A percentile compares a stretch with the other conserved stretches of the same genome.
phyloP scores from a whole-genome alignment of 1,284 basidiomycete genomes.

The Fomitopsis pinicola region DNA sequence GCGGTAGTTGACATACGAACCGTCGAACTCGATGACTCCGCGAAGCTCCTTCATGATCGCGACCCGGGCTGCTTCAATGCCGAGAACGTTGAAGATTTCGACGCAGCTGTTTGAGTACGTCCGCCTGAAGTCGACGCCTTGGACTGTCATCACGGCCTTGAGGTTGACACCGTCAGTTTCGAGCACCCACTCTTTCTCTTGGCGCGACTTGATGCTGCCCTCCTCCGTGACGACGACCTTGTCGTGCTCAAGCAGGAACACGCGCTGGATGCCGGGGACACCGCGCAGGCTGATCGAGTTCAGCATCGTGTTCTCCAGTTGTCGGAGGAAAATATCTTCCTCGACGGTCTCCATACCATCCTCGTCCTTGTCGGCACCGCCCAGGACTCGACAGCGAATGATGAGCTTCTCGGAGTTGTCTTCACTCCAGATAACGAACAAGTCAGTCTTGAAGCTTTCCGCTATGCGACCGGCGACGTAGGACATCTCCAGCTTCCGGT shows the following conservation, averaged over 20 bases:
- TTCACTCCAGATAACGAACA: conserved; percentile 99
- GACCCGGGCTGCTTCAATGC: conserved; percentile 95
- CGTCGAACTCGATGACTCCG: conserved; percentile 97
- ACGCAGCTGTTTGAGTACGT: conserved; percentile 98
- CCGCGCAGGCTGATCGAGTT: conserved; percentile 95
- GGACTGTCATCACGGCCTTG: conserved; percentile 91
- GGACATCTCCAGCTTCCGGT: conserved; percentile 94
- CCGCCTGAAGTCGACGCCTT: conserved; percentile 89
- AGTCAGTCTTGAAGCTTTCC: conserved; percentile 92
- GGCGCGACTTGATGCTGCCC: conserved; percentile 56
- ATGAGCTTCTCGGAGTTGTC: conserved; percentile 98
- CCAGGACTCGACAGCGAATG: conserved; percentile 93
- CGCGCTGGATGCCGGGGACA: conserved; percentile 87
- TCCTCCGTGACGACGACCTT: conserved; percentile 67
- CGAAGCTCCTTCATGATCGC: conserved; percentile 93
- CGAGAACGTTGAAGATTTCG: conserved; percentile 94
- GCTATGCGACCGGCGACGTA: conserved; percentile 94
- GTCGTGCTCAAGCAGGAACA: conserved; percentile 91
- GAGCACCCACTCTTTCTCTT: conserved; percentile 89
- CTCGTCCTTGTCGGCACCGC: conserved; percentile 88
- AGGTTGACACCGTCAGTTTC: conserved; percentile 98
- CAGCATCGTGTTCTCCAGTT: conserved; percentile 94
- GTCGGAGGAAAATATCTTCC: conserved; percentile 96
- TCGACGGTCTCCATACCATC: conserved; percentile 75
- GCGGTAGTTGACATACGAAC: conserved; percentile 99